Conservation (phyloP, 805 yeast species). For the Zygoascus ofunaensis region DNA sequence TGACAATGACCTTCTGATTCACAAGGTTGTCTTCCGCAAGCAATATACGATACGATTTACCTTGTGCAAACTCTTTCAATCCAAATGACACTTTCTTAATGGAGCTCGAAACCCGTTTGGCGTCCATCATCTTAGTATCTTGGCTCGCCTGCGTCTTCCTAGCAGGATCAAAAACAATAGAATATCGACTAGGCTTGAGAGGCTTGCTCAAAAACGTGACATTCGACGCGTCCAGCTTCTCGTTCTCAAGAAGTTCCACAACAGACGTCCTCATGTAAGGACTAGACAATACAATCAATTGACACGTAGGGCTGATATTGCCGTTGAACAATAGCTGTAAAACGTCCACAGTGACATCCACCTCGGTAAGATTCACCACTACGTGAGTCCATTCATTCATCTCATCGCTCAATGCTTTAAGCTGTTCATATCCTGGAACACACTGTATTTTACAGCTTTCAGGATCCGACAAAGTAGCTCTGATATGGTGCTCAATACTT, state of each 20-base stretch:
- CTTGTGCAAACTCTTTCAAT: constrained; percentile 13
- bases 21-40: constrained; percentile 91
- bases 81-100: constrained; percentile 19
- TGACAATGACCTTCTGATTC: constrained; percentile 76
- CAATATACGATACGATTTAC: constrained; percentile 34
- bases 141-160: constrained; percentile 15
- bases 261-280: constrained; percentile 16
- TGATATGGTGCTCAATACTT: constrained; percentile 25
- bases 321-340: constrained; percentile 7
- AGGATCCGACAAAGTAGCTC: constrained; percentile 19
- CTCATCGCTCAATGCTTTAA: neutral
- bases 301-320: constrained; percentile 1
- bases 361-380: constrained; percentile 21
- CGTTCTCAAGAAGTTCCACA: constrained; percentile 7
- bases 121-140: constrained; percentile 18
- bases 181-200: constrained; percentile 19
- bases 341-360: constrained; percentile 13
- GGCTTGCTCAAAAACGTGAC: constrained; percentile 19
- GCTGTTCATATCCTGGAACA: constrained; percentile 5
- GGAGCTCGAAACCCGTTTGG: constrained; percentile 14
- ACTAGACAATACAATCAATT: constrained; percentile 13
- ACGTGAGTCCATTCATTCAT: constrained; percentile 22
- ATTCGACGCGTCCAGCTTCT: constrained; percentile 3
- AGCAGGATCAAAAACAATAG: constrained; percentile 21
- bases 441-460: constrained; percentile 13